Base-by-base conservation (phyloP, 768 basidiomycete species). In the Pisolithus microcarpus region DNA sequence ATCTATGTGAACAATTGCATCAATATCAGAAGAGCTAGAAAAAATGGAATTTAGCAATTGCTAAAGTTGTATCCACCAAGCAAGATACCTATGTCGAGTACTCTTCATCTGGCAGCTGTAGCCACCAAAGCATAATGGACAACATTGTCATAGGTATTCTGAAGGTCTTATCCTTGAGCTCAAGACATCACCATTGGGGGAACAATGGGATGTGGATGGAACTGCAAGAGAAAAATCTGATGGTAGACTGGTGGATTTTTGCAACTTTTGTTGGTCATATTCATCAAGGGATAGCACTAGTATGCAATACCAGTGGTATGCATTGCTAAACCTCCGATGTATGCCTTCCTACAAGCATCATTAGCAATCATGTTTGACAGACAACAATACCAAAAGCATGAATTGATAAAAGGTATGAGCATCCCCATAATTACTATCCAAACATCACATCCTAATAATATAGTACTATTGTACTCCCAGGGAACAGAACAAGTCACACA, bases 1-100 rank as follows among this genome's bases (percentile, higher is more conserved):
- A 54, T 72, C 70, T 10, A 65, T n/a, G 43, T 64, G 68, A 5
- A 68, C 61, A 28, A 68, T 56, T 11, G 58, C 48, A 55, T 69
- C 63, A 38, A 53, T 46, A 9, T 63, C 65, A 38, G 2, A 47
- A 40, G 42, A 46, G 13, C 26, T 48, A 48, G 23, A 23, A 28
- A 11, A 34, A 16, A 31, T 9, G 44, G 7, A 45, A 8, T 23
- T 45, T 45, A n/a, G n/a, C 21, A 42, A 30, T 16, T 26, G 19
- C 11, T 21, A 2, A 38, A 23, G 46, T 16, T 5, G 42, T 34
- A 18, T 45, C 37, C 45, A 36, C 23, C 38, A 43, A 37, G 28
- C 11, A 30, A 55, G 48, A 16, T 7, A 57, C 59, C 34, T 15
- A 5, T 15, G 13, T 34, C 15, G 11, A 15, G 28, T 39, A 50